phyloP scores from a whole-genome alignment of 305 asterid species.

The Fraxinus greggii region DNA sequence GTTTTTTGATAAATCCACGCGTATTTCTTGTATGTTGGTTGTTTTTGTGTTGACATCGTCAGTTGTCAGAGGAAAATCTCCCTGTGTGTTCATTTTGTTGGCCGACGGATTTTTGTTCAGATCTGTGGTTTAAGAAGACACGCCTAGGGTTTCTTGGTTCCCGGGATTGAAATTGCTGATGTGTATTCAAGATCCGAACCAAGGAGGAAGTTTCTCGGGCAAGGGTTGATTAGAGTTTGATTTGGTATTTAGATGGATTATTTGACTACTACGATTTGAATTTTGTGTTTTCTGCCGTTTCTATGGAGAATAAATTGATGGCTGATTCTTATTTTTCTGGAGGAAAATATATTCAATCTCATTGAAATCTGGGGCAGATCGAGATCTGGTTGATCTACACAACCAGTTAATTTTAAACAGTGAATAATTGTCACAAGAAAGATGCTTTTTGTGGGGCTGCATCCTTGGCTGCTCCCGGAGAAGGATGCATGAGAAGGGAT shows the following conservation, averaged over 20 bases:
- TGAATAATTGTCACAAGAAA: conserved; percentile 8
- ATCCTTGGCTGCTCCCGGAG: conserved; percentile 21
- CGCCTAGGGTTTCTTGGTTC: conserved; percentile 26
- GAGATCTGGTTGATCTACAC: conserved; percentile 28
- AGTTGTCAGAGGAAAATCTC: conserved; percentile 23
- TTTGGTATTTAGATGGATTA: conserved; percentile 26
- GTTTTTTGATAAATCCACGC: conserved; percentile 38
- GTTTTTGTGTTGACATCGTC: conserved; percentile 32
- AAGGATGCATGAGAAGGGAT: conserved; percentile 1
- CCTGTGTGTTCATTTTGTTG: neutral
- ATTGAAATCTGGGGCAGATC: conserved; percentile 27
- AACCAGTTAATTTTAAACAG: conserved; percentile 7
- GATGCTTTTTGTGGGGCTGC: conserved; percentile 11
- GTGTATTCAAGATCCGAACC: conserved; percentile 31
- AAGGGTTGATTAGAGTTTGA: conserved; percentile 18
- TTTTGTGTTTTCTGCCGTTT: conserved; percentile 22
- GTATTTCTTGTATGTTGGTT: conserved; percentile 38
- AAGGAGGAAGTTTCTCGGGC: conserved; percentile 9
- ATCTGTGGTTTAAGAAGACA: conserved; percentile 28
- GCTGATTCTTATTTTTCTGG: conserved; percentile 1
- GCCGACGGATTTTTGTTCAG: conserved; percentile 10
- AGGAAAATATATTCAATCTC: conserved; percentile 16
- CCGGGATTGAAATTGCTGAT: conserved; percentile 29
- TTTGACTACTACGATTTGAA: conserved; percentile 22
- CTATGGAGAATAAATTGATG: conserved; percentile 21